These are phyloP conservation scores for Rutidosis leptorrhynchoides DNA, from an alignment of 129 eudicot species.

Conservation along the genomic window DNA sequence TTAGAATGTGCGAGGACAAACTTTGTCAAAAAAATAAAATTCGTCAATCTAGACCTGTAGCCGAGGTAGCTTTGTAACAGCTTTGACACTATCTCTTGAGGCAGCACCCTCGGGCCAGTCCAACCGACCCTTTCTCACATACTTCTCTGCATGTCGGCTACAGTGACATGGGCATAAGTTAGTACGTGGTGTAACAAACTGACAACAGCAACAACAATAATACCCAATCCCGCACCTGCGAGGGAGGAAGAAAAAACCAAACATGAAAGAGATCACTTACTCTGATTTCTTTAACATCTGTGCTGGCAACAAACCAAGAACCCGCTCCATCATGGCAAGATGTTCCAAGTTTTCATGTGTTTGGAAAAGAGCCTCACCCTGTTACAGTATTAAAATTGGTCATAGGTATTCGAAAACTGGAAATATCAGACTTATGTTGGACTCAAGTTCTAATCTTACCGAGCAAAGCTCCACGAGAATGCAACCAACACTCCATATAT, in stretches of 20 bases:
- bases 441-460: slow-evolving; percentile 37
- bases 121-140: slow-evolving; percentile 62
- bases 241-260: neutral
- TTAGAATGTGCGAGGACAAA: neutral
- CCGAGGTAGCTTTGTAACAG: slow-evolving; percentile 69
- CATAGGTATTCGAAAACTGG: neutral
- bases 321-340: slow-evolving; percentile 97
- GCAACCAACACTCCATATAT: slow-evolving; percentile 96
- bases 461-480: slow-evolving; percentile 89
- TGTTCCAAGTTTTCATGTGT: slow-evolving; percentile 93
- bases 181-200: neutral
- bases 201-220: too few species aligned
- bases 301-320: slow-evolving; percentile 66
- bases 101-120: slow-evolving; percentile 89
- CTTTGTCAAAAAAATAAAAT: neutral
- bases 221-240: too few species aligned
- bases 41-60: slow-evolving; percentile 42
- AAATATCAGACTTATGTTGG: neutral
- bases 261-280: slow-evolving; percentile 24
- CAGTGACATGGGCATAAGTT: neutral
- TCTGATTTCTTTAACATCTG: slow-evolving; percentile 75
- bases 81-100: slow-evolving; percentile 77
- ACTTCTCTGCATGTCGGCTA: slow-evolving; percentile 77
- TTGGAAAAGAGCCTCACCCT: slow-evolving; percentile 93
- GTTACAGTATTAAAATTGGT: neutral